Evolutionary conservation across 495 filamentous ascomycete species (phyloP).

Genomic region (Cryomyces minteri): DNA sequence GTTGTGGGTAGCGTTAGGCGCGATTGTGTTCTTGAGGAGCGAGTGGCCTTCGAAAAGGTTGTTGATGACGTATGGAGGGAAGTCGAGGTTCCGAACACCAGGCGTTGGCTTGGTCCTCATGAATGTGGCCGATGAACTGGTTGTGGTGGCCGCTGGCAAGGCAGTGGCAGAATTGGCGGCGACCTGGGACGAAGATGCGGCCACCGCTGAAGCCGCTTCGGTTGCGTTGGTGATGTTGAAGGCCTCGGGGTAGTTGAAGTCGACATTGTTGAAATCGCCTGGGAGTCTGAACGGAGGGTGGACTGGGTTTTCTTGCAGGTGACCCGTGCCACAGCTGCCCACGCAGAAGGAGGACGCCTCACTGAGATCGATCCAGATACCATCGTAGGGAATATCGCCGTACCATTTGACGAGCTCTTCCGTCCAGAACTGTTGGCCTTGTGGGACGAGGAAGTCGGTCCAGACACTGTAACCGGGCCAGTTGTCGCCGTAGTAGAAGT

Average conservation of each 20-base stretch:
- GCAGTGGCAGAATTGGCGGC: background rate
- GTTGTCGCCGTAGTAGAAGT: slow-evolving; percentile 5
- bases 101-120: slow-evolving; percentile 2
- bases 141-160: background rate
- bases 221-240: slow-evolving; percentile 9
- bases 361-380: slow-evolving; percentile 11
- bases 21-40: slow-evolving; percentile 2
- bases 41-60: background rate
- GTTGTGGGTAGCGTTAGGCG: slow-evolving; percentile 9
- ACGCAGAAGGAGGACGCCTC: slow-evolving; percentile 48
- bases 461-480: slow-evolving; percentile 7
- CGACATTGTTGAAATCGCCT: slow-evolving; percentile 31
- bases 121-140: background rate
- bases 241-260: slow-evolving; percentile 6
- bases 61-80: slow-evolving; percentile 10
- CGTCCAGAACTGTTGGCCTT: slow-evolving; percentile 6
- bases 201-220: slow-evolving; percentile 3
- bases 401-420: slow-evolving; percentile 2
- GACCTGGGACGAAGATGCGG: slow-evolving; percentile 1
- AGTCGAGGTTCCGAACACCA: slow-evolving; percentile 6
- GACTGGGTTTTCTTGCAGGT: slow-evolving; percentile 39
- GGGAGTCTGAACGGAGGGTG: slow-evolving; percentile 44
- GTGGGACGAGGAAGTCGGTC: slow-evolving; percentile 5
- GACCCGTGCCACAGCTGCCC: slow-evolving; percentile 47
- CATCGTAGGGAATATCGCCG: slow-evolving; percentile 6